phyloP scores from a whole-genome alignment of 2,329 filamentous ascomycete species.

The Exophiala mesophila region DNA sequence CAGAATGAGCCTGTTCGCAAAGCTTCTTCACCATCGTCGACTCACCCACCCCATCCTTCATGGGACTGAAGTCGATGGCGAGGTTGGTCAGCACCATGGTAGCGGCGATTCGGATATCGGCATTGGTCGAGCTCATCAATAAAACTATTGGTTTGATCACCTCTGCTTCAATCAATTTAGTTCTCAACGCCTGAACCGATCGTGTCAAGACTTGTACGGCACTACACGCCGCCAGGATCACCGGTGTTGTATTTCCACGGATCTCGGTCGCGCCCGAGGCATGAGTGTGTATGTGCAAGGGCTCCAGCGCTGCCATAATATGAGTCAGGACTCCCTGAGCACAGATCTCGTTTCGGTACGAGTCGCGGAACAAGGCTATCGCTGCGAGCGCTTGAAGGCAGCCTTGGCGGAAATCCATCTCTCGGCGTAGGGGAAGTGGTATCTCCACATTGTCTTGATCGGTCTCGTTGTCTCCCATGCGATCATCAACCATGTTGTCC shows the following conservation, averaged over 20 bases:
- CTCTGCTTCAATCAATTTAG: slow-evolving; percentile 78
- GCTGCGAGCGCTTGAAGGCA: slow-evolving; percentile 76
- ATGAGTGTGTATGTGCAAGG: slow-evolving; percentile 37
- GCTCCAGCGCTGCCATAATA: slow-evolving; percentile 75
- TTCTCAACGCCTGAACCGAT: slow-evolving; percentile 77
- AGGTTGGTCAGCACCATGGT: slow-evolving; percentile 82
- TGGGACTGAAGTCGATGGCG: slow-evolving; percentile 81
- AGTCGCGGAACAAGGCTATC: slow-evolving; percentile 73
- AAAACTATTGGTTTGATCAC: slow-evolving; percentile 72
- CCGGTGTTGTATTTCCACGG: slow-evolving; percentile 69
- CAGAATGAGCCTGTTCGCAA: slow-evolving; percentile 78
- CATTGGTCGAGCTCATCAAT: slow-evolving; percentile 67
- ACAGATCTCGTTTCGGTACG: slow-evolving; percentile 75
- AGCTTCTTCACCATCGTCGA: slow-evolving; percentile 70
- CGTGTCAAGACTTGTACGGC: slow-evolving; percentile 75
- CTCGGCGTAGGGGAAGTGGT: slow-evolving; percentile 59
- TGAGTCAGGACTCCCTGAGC: slow-evolving; percentile 75
- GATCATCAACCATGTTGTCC: slow-evolving; percentile 5
- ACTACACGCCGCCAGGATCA: slow-evolving; percentile 80
- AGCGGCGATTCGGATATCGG: slow-evolving; percentile 79
- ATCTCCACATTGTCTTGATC: slow-evolving; percentile 46
- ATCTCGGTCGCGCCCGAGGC: slow-evolving; percentile 4
- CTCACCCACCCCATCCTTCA: slow-evolving; percentile 74
- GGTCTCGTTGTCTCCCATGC: slow-evolving; percentile 3
- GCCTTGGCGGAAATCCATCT: slow-evolving; percentile 70